These are phyloP conservation scores for Metarhizium sp. DNA, from an alignment of 2,329 filamentous ascomycete species.

Conservation along the genomic window DNA sequence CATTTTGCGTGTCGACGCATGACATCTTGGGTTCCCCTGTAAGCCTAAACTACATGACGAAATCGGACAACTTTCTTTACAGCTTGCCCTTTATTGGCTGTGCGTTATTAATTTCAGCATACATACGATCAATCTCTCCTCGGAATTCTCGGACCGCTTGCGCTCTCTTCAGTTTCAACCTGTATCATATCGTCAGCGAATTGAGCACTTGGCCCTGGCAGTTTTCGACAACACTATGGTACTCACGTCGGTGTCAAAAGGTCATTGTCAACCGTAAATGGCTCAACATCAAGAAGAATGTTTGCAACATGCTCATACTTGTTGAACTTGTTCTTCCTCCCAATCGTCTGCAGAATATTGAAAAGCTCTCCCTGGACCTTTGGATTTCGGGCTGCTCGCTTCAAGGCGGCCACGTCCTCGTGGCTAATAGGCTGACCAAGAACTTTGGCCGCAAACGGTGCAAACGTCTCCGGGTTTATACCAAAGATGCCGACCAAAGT, in stretches of 20 bases:
- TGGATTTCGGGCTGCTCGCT: slow-evolving; percentile 55
- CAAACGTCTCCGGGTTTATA: slow-evolving; percentile 75
- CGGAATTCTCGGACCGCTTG: slow-evolving; percentile 44
- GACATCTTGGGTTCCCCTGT: not conserved
- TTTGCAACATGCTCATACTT: slow-evolving; percentile 77
- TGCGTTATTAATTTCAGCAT: slow-evolving; percentile 39
- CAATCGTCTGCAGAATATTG: slow-evolving; percentile 69
- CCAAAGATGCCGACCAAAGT: slow-evolving; percentile 81
- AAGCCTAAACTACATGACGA: not conserved
- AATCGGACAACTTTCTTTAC: not conserved
- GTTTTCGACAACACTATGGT: not conserved
- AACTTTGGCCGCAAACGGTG: slow-evolving; percentile 67
- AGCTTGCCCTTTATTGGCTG: slow-evolving; percentile 1
- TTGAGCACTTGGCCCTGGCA: not conserved
- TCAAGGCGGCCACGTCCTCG: slow-evolving; percentile 58
- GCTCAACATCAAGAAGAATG: slow-evolving; percentile 68
- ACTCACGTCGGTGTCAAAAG: slow-evolving; percentile 79
- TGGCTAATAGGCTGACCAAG: slow-evolving; percentile 56
- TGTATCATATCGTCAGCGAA: slow-evolving; percentile 14
- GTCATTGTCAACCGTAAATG: slow-evolving; percentile 88
- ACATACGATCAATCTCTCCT: slow-evolving; percentile 45
- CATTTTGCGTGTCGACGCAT: too few species aligned
- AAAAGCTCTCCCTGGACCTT: slow-evolving; percentile 67
- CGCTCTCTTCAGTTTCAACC: slow-evolving; percentile 50
- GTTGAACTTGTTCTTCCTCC: slow-evolving; percentile 79